Evolutionary conservation across 495 filamentous ascomycete genomes (phyloP), one percentile per base, ranked within the genome.

Genomic region (Aspergillus diversus): DNA sequence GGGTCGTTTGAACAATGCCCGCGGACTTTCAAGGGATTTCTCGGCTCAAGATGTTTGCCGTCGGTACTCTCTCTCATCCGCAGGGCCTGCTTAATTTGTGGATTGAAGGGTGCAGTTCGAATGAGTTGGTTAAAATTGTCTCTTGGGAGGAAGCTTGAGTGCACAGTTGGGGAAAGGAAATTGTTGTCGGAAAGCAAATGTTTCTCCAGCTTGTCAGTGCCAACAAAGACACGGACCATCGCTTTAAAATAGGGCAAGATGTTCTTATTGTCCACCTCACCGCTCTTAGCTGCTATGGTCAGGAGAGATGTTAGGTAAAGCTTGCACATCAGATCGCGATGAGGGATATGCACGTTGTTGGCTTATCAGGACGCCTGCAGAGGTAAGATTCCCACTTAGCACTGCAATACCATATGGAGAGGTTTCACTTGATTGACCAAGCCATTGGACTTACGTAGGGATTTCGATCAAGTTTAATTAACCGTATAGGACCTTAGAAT

Each of bases 291-390:
- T 9, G 56, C 48, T 32, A 48, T 17, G 53, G 27, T 49, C 32
- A 13, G 46, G 56, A 56, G 60, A 43, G 52, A 43, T 35, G 27
- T 16, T 49, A 51, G 37, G 39, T 51, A 13, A 61, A 53, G 15
- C 17, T 32, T 21, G 48, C 49, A 57, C 49, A 52, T 64, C 51
- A 60, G 56, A 58, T 35, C 49, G 47, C 48, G 64, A 48, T 57
- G 17, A 42, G 33, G 59, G 51, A 33, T 49, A 65, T 71, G 66
- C 64, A 60, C 53, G 56, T 63, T 58, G 64, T 65, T 55, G 55
- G 49, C 35, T 59, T 59, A 64, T 52, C 55, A 55, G 72, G 72
- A 63, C 62, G 64, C 60, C 71, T 77, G 74, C 75, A 77, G 65
- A 59, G 33, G 39, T 70, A 51, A 48, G 60, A 57, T 47, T 55